Conservation (phyloP, 2,329 filamentous ascomycete species). For the Microcyclosporella mali region DNA sequence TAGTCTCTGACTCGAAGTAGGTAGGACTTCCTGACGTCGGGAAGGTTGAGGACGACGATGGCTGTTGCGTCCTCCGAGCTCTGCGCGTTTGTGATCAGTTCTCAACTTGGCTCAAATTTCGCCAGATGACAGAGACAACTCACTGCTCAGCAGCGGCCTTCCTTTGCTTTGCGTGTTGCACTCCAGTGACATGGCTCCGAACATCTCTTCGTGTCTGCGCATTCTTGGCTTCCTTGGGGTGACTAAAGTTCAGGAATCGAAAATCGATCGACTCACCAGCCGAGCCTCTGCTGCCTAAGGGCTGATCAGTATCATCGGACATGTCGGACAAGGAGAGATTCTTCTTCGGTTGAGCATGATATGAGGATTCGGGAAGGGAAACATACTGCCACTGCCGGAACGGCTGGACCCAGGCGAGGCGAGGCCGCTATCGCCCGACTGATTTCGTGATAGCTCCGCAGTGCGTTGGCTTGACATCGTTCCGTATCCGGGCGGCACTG, state of each 20-base stretch:
- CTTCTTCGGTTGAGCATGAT: constrained; percentile 5
- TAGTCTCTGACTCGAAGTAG: constrained; percentile 13
- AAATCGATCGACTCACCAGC: constrained; percentile 25
- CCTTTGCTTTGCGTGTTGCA: constrained; percentile 18
- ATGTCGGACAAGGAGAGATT: constrained; percentile 12
- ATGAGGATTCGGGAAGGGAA: neutral
- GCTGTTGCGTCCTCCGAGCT: constrained; percentile 5
- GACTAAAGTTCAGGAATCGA: constrained; percentile 32
- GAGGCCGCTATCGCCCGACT: constrained; percentile 20
- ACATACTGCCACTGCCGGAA: constrained; percentile 22
- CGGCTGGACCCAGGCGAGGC: constrained; percentile 23
- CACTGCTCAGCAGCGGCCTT: constrained; percentile 14
- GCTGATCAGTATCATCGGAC: constrained; percentile 9
- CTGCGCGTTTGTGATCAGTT: constrained; percentile 1
- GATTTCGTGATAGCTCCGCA: constrained; percentile 29
- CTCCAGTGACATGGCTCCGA: constrained; percentile 29
- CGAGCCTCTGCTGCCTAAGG: constrained; percentile 22
- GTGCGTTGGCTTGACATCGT: constrained; percentile 23
- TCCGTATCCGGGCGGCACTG: neutral
- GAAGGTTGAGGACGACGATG: constrained; percentile 2
- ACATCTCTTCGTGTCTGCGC: constrained; percentile 29
- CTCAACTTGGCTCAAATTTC: no score
- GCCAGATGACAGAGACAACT: neutral
- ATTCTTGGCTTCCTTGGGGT: constrained; percentile 31
- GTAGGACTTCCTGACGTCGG: constrained; percentile 3